Evolutionary conservation across 2,329 filamentous ascomycete species (phyloP).

Genomic region (Ceratocystis destructans): DNA sequence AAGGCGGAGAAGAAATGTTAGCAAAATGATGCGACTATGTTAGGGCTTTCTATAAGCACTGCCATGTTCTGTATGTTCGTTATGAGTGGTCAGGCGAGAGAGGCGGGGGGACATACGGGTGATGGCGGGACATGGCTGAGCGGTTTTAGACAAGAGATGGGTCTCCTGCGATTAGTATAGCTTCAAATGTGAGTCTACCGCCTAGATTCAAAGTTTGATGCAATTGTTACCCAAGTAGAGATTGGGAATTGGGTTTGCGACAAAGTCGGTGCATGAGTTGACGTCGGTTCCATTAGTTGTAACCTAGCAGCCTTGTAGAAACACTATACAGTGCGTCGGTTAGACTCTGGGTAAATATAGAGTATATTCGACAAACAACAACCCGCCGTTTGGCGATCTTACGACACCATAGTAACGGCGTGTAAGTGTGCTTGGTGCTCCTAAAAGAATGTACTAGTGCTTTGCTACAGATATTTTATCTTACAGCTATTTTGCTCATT

Average conservation of each 20-base stretch:
- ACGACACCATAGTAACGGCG: neutral
- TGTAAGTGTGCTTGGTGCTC: neutral
- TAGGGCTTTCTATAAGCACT: neutral
- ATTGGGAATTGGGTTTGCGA: neutral
- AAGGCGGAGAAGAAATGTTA: constrained; percentile 4
- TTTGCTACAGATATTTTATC: neutral
- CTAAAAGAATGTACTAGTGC: neutral
- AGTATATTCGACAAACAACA: neutral
- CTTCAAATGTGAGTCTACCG: neutral
- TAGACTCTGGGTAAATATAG: neutral
- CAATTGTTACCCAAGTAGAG: neutral
- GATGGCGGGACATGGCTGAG: constrained; percentile 71
- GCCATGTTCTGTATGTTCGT: neutral
- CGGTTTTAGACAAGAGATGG: neutral
- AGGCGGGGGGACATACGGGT: constrained; percentile 50
- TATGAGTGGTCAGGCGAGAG: neutral
- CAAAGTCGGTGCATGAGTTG: neutral
- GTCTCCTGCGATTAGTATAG: neutral
- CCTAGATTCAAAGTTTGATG: too few species aligned
- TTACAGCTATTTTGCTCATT: too few species aligned
- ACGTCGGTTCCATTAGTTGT: neutral
- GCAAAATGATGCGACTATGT: neutral
- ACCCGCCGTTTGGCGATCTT: neutral
- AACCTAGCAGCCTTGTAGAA: constrained; percentile 10
- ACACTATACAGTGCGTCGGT: constrained; percentile 5